These are phyloP conservation scores for Solanum medicagineum DNA, from an alignment of 257 asterid species.

Conservation along the genomic window DNA sequence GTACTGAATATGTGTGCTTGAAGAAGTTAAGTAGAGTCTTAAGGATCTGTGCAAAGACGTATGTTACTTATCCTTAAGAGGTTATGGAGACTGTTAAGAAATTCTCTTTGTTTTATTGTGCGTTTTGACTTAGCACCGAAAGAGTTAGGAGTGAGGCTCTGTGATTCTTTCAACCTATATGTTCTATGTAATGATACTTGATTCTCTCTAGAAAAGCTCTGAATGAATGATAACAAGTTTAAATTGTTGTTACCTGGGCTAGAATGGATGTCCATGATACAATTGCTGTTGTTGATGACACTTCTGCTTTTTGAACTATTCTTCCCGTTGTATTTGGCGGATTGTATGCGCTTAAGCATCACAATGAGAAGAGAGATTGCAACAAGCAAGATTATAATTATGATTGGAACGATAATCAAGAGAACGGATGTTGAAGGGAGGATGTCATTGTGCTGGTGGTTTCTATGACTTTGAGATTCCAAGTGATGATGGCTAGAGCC, in stretches of 20 bases:
- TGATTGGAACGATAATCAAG: constrained; percentile 35
- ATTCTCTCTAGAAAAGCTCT: neutral
- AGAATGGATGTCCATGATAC: constrained; percentile 33
- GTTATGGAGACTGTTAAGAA: too few species aligned
- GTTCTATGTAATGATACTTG: neutral
- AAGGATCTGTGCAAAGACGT: too few species aligned
- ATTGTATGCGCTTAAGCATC: constrained; percentile 49
- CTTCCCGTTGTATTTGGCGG: constrained; percentile 5
- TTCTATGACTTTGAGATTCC: constrained; percentile 6
- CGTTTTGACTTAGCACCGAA: too few species aligned
- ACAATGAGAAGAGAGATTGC: constrained; percentile 32
- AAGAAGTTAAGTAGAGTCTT: neutral
- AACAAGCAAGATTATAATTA: constrained; percentile 39
- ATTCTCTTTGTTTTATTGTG: too few species aligned
- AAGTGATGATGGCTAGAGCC: neutral
- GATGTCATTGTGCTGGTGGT: constrained; percentile 15
- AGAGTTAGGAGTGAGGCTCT: too few species aligned
- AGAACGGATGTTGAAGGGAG: constrained; percentile 46
- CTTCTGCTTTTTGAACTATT: constrained; percentile 7
- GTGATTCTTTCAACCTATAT: neutral
- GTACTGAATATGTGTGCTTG: neutral
- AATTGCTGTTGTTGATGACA: constrained; percentile 16
- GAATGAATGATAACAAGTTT: neutral
- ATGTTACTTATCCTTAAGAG: too few species aligned
- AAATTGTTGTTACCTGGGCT: constrained; percentile 33